phyloP scores from a whole-genome alignment of 2,329 filamentous ascomycete species.

The Fusarium praegraminearum region DNA sequence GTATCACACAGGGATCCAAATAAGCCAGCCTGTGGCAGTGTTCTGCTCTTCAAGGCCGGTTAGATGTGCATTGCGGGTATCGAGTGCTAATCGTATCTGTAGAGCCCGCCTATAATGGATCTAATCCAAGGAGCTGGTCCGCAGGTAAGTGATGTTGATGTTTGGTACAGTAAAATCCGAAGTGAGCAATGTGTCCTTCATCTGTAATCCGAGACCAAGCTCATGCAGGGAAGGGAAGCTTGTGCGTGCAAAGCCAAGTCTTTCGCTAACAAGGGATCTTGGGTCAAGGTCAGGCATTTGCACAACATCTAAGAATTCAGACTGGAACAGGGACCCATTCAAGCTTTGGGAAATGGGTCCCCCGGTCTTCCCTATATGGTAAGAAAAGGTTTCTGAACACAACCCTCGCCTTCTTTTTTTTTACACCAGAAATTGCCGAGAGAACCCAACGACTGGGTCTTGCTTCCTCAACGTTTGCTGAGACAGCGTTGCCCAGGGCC shows the following conservation, averaged over 20 bases:
- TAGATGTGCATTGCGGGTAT: not conserved
- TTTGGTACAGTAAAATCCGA: constrained; percentile 1
- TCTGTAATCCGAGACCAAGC: constrained; percentile 25
- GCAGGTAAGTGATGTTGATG: not conserved
- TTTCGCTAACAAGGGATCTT: constrained; percentile 29
- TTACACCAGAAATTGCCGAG: constrained; percentile 17
- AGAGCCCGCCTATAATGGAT: constrained; percentile 11
- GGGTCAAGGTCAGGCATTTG: constrained; percentile 37
- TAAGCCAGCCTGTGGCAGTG: constrained; percentile 25
- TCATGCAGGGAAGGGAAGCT: constrained; percentile 30
- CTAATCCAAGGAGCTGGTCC: not conserved
- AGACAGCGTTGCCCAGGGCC: constrained; percentile 30
- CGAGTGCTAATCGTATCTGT: not conserved
- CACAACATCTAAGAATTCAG: constrained; percentile 23
- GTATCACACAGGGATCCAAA: not conserved
- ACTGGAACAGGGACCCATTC: constrained; percentile 28
- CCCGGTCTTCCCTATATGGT: constrained; percentile 17
- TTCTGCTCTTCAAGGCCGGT: not conserved
- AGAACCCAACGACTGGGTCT: constrained; percentile 8
- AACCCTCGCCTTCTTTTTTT: constrained; percentile 16
- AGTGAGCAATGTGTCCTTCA: constrained; percentile 26
- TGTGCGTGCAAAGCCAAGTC: constrained; percentile 34
- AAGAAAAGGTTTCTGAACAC: constrained; percentile 23
- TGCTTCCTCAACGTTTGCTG: constrained; percentile 18
- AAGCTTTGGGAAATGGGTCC: constrained; percentile 36